Evolutionary conservation across 306 rosid species (phyloP).

Genomic region (Prunus mume): DNA sequence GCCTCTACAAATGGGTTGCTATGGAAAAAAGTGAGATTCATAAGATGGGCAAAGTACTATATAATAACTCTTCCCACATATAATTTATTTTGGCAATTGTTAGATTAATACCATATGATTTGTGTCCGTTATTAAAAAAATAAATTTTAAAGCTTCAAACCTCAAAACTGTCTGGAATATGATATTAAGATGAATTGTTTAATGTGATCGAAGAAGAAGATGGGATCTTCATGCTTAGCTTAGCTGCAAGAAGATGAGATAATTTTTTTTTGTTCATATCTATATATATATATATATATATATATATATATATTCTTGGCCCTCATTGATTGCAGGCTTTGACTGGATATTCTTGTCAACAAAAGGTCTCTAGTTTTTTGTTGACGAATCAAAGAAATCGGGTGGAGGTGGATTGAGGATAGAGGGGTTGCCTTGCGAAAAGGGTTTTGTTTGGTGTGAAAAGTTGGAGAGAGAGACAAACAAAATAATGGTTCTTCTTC

Average conservation of each 20-base stretch:
- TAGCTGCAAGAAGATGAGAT: not conserved
- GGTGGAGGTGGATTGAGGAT: not conserved
- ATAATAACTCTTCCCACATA: not conserved
- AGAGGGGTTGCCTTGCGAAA: not conserved
- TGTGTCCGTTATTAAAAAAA: not conserved
- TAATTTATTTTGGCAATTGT: not conserved
- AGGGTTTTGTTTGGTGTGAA: constrained; percentile 1
- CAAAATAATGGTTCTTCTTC: not conserved
- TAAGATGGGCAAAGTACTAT: not conserved
- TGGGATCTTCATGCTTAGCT: not conserved
- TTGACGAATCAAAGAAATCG: constrained; percentile 15
- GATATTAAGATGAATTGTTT: constrained; percentile 6
- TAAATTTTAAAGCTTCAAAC: too few relatives aligned
- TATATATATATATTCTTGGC: not conserved
- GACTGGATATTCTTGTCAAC: constrained; percentile 40
- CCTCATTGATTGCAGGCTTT: constrained; percentile 28
- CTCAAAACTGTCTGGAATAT: constrained; percentile 4
- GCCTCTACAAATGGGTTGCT: not conserved
- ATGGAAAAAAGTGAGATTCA: not conserved
- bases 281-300: too few relatives aligned
- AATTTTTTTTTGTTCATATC: too few relatives aligned
- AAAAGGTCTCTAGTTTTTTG: not conserved
- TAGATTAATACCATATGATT: not conserved
- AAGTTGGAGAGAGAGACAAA: not conserved
- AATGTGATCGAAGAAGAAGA: not conserved